Conservation (phyloP, 2,329 filamentous ascomycete species). For the Colletotrichum horii region DNA sequence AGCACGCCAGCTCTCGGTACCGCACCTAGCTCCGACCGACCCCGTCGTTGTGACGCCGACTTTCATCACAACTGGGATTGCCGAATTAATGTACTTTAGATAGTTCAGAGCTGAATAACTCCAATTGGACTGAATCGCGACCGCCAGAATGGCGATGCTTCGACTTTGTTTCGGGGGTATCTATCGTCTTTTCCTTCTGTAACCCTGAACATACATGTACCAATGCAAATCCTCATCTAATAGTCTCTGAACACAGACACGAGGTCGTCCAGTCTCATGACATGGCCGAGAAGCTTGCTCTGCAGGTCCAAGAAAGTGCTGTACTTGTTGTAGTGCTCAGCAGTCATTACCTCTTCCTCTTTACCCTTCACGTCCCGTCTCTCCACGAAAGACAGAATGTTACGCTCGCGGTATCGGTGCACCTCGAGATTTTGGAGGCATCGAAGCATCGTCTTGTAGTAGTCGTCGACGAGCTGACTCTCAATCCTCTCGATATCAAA, state of each 20-base stretch:
- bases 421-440: conserved; percentile 80
- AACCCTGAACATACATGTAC: neutral
- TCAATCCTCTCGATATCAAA: conserved; percentile 79
- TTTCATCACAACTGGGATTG: neutral
- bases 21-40: neutral
- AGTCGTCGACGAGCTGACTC: conserved; percentile 75
- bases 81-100: neutral
- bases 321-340: conserved; percentile 72
- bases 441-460: conserved; percentile 89
- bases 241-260: conserved; percentile 83
- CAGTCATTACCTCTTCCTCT: conserved; percentile 79
- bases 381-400: conserved; percentile 81
- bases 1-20: neutral
- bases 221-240: neutral
- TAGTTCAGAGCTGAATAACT: neutral
- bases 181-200: conserved; percentile 7
- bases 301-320: conserved; percentile 66
- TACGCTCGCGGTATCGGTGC: conserved; percentile 73
- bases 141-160: neutral
- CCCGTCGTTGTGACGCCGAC: neutral
- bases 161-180: conserved; percentile 13
- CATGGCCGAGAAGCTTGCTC: conserved; percentile 77
- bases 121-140: neutral
- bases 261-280: conserved; percentile 82
- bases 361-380: conserved; percentile 85